phyloP scores from a whole-genome alignment of 1,284 basidiomycete species.

The Ustilago lituana region DNA sequence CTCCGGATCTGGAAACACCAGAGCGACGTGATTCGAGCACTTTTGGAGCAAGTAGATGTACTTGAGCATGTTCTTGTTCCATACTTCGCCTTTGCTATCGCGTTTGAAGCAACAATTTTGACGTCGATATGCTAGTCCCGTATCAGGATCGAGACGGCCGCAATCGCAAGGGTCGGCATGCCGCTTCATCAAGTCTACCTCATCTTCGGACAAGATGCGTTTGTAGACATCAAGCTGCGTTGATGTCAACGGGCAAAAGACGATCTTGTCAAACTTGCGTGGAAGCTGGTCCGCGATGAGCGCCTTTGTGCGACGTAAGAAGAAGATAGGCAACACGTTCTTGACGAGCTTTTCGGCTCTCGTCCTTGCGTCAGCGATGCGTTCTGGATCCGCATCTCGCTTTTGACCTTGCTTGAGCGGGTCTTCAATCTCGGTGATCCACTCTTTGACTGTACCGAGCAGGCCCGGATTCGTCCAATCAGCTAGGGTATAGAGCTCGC shows the following conservation, averaged over 20 bases:
- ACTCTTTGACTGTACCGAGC: constrained; percentile 36
- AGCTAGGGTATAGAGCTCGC: constrained; percentile 77
- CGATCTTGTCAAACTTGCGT: constrained; percentile 82
- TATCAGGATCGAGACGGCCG: constrained; percentile 69
- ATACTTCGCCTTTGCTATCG: constrained; percentile 72
- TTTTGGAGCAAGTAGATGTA: constrained; percentile 82
- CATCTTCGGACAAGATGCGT: constrained; percentile 73
- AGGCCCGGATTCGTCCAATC: constrained; percentile 53
- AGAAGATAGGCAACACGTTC: constrained; percentile 78
- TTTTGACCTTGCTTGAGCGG: constrained; percentile 75
- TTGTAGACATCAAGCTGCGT: constrained; percentile 78
- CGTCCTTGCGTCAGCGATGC: constrained; percentile 71
- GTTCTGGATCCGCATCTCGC: constrained; percentile 73
- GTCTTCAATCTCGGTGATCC: constrained; percentile 40
- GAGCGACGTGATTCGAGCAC: constrained; percentile 82
- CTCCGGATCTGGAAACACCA: constrained; percentile 77
- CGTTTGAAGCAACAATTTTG: constrained; percentile 70
- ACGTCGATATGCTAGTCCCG: constrained; percentile 43
- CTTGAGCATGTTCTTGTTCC: constrained; percentile 70
- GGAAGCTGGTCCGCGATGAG: constrained; percentile 84
- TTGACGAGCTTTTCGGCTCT: constrained; percentile 71
- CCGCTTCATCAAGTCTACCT: constrained; percentile 75
- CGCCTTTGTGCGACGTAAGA: constrained; percentile 81
- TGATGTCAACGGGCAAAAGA: constrained; percentile 82
- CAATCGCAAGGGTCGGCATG: constrained; percentile 80